Conservation (phyloP, 495 filamentous ascomycete species). For the Annulohypoxylon bovei region DNA sequence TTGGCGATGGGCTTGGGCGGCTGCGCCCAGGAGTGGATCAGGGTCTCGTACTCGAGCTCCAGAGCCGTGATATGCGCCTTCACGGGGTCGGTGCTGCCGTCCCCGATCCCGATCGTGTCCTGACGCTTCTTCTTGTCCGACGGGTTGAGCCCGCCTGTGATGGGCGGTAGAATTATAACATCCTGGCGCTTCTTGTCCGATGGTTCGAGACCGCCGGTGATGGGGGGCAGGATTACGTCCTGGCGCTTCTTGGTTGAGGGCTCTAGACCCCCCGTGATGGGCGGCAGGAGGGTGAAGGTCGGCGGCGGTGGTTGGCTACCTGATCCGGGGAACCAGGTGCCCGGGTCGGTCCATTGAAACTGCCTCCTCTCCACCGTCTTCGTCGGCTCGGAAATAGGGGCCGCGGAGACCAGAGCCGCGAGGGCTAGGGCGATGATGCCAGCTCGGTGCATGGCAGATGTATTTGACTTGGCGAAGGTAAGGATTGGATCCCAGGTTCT, state of each 20-base stretch:
- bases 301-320: slow-evolving; percentile 33
- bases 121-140: slow-evolving; percentile 44
- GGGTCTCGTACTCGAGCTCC: slow-evolving; percentile 41
- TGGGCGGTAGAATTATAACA: slow-evolving; percentile 53
- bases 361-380: slow-evolving; percentile 28
- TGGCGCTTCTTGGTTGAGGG: slow-evolving; percentile 49
- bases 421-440: slow-evolving; percentile 40
- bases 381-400: slow-evolving; percentile 42
- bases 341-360: slow-evolving; percentile 23
- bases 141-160: slow-evolving; percentile 44
- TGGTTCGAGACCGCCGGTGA: slow-evolving; percentile 44
- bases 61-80: slow-evolving; percentile 43
- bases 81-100: slow-evolving; percentile 26
- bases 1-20: slow-evolving; percentile 39
- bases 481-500: slow-evolving; percentile 18
- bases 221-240: slow-evolving; percentile 51
- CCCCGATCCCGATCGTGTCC: slow-evolving; percentile 35
- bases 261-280: slow-evolving; percentile 55
- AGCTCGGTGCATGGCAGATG: slow-evolving; percentile 40
- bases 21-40: slow-evolving; percentile 36
- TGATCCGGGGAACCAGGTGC: slow-evolving; percentile 20
- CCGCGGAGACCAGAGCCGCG: slow-evolving; percentile 41
- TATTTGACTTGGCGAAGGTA: slow-evolving; percentile 10
- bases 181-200: slow-evolving; percentile 46
- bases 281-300: slow-evolving; percentile 40